Evolutionary conservation across 805 yeast genomes (phyloP), one percentile per base, ranked within the genome.

Genomic region (Candida bentonensis): DNA sequence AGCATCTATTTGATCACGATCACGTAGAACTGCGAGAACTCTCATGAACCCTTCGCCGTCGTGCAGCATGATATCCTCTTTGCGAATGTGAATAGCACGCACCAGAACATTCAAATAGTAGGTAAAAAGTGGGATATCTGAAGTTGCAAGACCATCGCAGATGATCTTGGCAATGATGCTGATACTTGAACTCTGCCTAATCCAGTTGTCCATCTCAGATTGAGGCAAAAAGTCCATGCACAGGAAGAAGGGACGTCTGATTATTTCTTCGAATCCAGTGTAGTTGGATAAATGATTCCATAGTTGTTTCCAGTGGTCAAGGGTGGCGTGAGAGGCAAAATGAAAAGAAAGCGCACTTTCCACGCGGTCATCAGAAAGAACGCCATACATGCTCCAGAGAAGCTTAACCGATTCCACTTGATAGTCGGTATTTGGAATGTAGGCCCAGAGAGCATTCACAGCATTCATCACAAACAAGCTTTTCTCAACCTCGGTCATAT

Each of bases 1-100:
- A 4, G 7, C 36, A 15, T n/a, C 17, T 30, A 4, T 30, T 7
- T 9, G 36, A 11, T 30, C 36, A 60, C 55, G 4, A 68, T 56
- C 4, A 22, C 34, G 39, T 63, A 52, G 17, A 22, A 40, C 3
- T 44, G 41, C 3, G 49, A 44, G 20, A 42, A 47, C 39, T 27
- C 44, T 26, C 27, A 39, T 33, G 59, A 45, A 26, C 44, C 47
- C 3, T 44, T 30, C 36, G 7, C n/a, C 36, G 17, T 30, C 36
- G n/a, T 30, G 17, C 7, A 4, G 7, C 36, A 30, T 30, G n/a
- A 30, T 17, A 30, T 30, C 36, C 5, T 30, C 17, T 17, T 30
- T 30, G 7, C 36, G 11, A 9, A 30, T 17, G 20, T 17, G 17
- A 13, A 30, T 15, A 9, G n/a, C n/a, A 4, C 36, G 13, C 5